Conservation (phyloP, 176 grass and related monocot genomes). For the Chrysopogon serrulatus region DNA sequence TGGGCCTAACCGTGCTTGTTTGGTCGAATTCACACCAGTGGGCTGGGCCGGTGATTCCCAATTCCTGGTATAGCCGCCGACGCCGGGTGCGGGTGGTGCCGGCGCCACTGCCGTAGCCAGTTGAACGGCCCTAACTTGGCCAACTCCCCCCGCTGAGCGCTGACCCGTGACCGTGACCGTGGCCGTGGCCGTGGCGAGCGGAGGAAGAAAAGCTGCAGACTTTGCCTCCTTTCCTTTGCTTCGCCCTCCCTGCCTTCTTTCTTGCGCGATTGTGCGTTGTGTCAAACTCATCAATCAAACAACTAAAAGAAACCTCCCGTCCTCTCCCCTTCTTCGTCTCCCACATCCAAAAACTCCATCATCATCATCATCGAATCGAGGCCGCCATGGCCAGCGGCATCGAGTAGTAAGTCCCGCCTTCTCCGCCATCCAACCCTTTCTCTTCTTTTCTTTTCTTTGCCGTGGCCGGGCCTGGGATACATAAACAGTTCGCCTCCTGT, state of each 20-base stretch:
- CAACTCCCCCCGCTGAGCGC: too few relatives aligned
- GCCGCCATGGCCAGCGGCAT: conserved; percentile 53
- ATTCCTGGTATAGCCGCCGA: too few relatives aligned
- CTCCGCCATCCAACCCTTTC: background rate
- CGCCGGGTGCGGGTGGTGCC: background rate
- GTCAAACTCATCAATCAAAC: background rate
- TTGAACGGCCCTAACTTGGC: background rate
- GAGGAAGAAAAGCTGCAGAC: conserved; percentile 10
- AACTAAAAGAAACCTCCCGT: background rate
- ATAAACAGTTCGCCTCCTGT: background rate
- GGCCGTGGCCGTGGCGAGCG: background rate
- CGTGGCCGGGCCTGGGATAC: background rate
- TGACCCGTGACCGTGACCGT: background rate
- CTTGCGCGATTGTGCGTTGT: background rate
- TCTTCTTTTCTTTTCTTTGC: background rate
- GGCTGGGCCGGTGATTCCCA: too few relatives aligned
- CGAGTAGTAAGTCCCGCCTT: conserved; percentile 53
- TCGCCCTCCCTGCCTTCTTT: background rate
- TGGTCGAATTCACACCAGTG: background rate
- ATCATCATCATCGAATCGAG: background rate
- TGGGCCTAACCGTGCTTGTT: too few relatives aligned
- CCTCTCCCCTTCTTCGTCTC: background rate
- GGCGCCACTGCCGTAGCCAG: background rate
- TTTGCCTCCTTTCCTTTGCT: background rate
- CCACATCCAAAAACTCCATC: background rate